These are phyloP conservation scores for Phalaenopsis hybrid DNA, from an alignment of 116 monocot genomes.

Conservation along the genomic window DNA sequence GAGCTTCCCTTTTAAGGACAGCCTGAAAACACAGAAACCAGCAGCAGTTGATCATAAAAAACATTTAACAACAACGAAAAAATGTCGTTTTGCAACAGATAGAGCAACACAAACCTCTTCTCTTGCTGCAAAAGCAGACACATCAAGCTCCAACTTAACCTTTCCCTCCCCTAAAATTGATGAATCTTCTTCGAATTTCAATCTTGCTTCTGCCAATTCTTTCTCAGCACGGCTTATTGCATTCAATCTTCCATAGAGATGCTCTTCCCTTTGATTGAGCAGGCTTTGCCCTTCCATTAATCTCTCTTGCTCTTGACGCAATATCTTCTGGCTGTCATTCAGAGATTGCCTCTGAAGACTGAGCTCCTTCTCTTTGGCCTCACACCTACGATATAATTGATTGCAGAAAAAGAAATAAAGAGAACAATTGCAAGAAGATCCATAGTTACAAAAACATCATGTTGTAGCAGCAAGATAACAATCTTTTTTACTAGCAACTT, in stretches of 20 bases:
- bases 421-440: neutral
- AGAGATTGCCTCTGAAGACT: constrained; percentile 52
- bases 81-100: neutral
- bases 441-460: neutral
- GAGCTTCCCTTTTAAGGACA: constrained; percentile 52
- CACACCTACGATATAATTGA: constrained; percentile 37
- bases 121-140: constrained; percentile 39
- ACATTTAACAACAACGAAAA: neutral
- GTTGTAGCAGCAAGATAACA: neutral
- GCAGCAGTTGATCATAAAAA: neutral
- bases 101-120: constrained; percentile 49
- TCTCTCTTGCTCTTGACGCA: constrained; percentile 64
- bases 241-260: constrained; percentile 39
- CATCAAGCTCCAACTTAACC: constrained; percentile 40
- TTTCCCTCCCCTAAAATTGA: constrained; percentile 36
- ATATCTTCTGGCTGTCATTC: constrained; percentile 58
- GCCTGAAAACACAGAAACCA: constrained; percentile 31
- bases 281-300: constrained; percentile 44
- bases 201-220: constrained; percentile 43
- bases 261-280: constrained; percentile 67
- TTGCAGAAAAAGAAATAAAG: neutral
- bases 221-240: constrained; percentile 44
- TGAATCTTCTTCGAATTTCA: constrained; percentile 41
- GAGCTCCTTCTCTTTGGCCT: constrained; percentile 64
- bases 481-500: neutral